Conservation (phyloP, 805 yeast species). For the Ogataea parapolymorpha region DNA sequence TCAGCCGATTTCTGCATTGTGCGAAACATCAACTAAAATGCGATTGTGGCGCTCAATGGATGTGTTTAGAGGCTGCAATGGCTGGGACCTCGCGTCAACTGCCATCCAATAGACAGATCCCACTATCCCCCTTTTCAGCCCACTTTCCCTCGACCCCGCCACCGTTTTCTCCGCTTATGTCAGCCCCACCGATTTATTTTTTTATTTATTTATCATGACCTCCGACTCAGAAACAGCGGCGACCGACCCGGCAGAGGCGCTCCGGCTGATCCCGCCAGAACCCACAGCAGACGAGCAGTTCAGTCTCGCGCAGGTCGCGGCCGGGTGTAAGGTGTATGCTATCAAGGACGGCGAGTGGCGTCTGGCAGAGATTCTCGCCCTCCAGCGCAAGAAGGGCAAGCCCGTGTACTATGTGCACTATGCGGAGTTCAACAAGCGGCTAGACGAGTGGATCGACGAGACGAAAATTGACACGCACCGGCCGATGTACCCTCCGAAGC, state of each 20-base stretch:
- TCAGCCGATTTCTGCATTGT: constrained; percentile 5
- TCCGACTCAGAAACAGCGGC: constrained; percentile 30
- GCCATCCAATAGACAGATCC: too few relatives aligned
- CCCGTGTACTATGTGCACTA: constrained; percentile 89
- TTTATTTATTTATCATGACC: constrained; percentile 22
- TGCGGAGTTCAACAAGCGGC: constrained; percentile 89
- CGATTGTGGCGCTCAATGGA: too few relatives aligned
- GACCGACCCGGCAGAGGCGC: constrained; percentile 28
- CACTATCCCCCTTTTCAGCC: not conserved
- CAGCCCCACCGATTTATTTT: constrained; percentile 3
- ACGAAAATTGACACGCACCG: constrained; percentile 69
- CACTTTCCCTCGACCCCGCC: not conserved
- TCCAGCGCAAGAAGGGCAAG: constrained; percentile 70
- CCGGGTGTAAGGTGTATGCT: constrained; percentile 82
- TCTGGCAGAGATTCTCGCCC: constrained; percentile 80
- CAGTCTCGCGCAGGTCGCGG: constrained; percentile 47
- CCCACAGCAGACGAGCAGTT: constrained; percentile 29
- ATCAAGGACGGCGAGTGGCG: constrained; percentile 77
- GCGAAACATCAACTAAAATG: too few relatives aligned
- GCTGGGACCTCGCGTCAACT: too few relatives aligned
- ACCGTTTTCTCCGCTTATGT: not conserved
- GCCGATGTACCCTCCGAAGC: constrained; percentile 70
- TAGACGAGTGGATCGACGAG: constrained; percentile 89
- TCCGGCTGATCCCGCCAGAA: constrained; percentile 32
- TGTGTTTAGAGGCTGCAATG: too few relatives aligned